These are phyloP conservation scores for Erucastrum elatum DNA, from an alignment of 345 rosid genomes.

Conservation along the genomic window DNA sequence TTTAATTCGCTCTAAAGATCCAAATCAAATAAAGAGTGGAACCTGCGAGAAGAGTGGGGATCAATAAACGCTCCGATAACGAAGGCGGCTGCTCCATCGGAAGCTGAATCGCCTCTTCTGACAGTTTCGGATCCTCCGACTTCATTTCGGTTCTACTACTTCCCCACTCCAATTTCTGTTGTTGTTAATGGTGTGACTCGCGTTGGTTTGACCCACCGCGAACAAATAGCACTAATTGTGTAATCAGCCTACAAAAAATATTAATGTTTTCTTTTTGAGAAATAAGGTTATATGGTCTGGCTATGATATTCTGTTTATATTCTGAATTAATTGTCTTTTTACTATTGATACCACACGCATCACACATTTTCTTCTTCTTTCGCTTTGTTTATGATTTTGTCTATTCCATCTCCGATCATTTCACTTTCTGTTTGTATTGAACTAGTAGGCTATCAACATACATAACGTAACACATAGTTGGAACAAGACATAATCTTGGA, in stretches of 20 bases:
- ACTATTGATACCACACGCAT: too few relatives aligned
- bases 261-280: too few relatives aligned
- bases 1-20: background rate
- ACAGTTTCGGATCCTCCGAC: constrained; percentile 31
- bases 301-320: too few relatives aligned
- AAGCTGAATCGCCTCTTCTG: constrained; percentile 10
- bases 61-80: constrained; percentile 49
- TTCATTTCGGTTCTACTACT: constrained; percentile 36
- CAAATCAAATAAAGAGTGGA: background rate
- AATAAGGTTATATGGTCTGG: too few relatives aligned
- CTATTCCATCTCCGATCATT: too few relatives aligned
- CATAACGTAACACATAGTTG: background rate
- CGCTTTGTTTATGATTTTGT: too few relatives aligned
- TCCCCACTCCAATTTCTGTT: background rate
- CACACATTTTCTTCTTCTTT: too few relatives aligned
- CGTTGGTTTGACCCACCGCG: constrained; percentile 2
- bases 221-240: background rate
- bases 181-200: background rate
- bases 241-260: too few relatives aligned
- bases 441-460: constrained; percentile 7
- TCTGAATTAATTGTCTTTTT: too few relatives aligned
- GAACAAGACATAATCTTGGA: background rate
- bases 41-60: constrained; percentile 76
- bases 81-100: constrained; percentile 36
- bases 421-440: too few relatives aligned